Conservation (phyloP, 495 filamentous ascomycete species). For the Aspergillus sclerotiicarbonarius region DNA sequence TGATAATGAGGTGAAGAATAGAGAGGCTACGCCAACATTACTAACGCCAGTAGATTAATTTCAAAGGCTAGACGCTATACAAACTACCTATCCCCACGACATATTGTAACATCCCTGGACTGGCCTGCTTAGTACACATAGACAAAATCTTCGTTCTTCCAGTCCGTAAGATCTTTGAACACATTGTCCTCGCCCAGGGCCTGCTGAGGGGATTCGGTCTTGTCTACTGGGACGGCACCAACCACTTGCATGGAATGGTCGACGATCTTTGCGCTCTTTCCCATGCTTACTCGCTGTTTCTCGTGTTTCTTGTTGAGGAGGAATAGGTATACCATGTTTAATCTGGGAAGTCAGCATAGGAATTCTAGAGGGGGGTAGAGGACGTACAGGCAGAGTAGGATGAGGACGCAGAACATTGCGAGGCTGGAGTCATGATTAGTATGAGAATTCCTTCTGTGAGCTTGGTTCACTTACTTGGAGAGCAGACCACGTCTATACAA, state of each 20-base stretch:
- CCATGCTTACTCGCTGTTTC: constrained; percentile 42
- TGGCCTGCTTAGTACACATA: constrained; percentile 49
- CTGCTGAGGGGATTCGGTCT: constrained; percentile 38
- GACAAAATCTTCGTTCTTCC: constrained; percentile 58
- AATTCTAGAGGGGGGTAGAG: not conserved
- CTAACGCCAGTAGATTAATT: not conserved
- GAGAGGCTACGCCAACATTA: too few relatives aligned
- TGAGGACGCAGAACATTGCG: constrained; percentile 53
- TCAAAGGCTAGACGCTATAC: not conserved
- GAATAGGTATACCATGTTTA: constrained; percentile 44
- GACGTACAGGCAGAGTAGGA: constrained; percentile 44
- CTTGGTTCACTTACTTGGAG: constrained; percentile 37
- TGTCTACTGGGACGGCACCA: constrained; percentile 40
- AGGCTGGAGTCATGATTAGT: constrained; percentile 31
- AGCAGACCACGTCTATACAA: constrained; percentile 53
- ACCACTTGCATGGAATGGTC: constrained; percentile 40
- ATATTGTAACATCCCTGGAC: not conserved
- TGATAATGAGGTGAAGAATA: too few relatives aligned
- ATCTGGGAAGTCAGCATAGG: constrained; percentile 18
- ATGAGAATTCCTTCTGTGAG: not conserved
- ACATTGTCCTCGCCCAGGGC: constrained; percentile 50
- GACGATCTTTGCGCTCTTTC: constrained; percentile 46
- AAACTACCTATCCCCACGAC: not conserved
- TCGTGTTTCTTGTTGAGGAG: constrained; percentile 54
- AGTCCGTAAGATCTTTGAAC: constrained; percentile 53